Evolutionary conservation across 148 eudicot genomes (phyloP).

Genomic region (Cornus kousa): DNA sequence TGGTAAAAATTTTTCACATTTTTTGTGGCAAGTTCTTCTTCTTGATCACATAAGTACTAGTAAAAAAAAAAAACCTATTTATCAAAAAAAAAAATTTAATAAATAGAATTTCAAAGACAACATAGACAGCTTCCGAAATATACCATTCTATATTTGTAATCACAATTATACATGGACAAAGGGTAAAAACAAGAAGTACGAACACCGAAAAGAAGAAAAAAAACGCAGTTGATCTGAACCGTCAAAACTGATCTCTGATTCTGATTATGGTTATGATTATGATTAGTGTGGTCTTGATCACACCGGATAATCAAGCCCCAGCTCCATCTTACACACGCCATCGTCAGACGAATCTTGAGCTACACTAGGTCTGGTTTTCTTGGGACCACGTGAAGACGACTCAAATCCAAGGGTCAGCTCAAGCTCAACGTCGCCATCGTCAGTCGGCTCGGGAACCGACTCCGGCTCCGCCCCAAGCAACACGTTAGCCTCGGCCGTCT

Average conservation of each 20-base stretch:
- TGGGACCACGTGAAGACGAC: constrained; percentile 12
- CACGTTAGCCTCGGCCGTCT: constrained; percentile 24
- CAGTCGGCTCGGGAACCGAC: not conserved
- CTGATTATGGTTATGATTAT: not conserved
- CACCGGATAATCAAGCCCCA: constrained; percentile 30
- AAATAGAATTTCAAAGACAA: not conserved
- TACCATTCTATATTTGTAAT: not conserved
- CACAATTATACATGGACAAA: not conserved
- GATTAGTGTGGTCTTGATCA: not conserved
- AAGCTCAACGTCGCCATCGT: constrained; percentile 44
- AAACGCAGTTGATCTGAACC: constrained; percentile 3
- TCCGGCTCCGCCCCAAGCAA: constrained; percentile 12
- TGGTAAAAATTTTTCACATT: too few relatives aligned
- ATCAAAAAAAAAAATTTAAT: too few relatives aligned
- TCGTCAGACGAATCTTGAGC: not conserved
- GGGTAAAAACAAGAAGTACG: not conserved
- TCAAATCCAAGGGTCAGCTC: constrained; percentile 53
- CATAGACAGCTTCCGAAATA: too few relatives aligned
- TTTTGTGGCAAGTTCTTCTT: too few relatives aligned
- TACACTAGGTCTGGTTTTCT: not conserved
- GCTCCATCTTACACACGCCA: constrained; percentile 10
- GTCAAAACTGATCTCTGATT: constrained; percentile 6
- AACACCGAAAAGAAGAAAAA: not conserved
- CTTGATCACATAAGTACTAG: too few relatives aligned
- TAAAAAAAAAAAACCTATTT: too few relatives aligned